These are phyloP conservation scores for Leccinum olivaceopallidum DNA, from an alignment of 768 basidiomycete species.

Conservation along the genomic window DNA sequence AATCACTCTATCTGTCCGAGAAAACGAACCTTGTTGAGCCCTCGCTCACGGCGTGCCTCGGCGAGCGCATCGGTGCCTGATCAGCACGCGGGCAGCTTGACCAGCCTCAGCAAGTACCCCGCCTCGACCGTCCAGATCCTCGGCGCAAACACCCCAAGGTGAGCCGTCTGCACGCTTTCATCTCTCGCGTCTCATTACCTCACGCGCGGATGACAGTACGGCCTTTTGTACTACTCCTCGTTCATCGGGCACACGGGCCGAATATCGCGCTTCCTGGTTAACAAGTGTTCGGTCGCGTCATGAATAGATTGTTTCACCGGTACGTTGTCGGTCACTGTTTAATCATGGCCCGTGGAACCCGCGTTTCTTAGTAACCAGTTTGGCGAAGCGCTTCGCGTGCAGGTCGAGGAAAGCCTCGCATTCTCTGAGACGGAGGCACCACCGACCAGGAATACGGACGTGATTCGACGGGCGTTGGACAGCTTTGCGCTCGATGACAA, in stretches of 20 bases:
- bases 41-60: conserved; percentile 85
- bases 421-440: conserved; percentile 94
- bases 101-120: conserved; percentile 97
- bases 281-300: conserved; percentile 97
- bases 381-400: conserved; percentile 88
- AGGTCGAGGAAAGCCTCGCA: conserved; percentile 92
- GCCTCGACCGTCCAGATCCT: conserved; percentile 98
- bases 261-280: conserved; percentile 97
- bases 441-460: conserved; percentile 88
- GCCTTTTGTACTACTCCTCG: conserved; percentile 94
- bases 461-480: conserved; percentile 88
- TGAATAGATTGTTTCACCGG: conserved; percentile 95
- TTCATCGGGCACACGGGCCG: conserved; percentile 99
- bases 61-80: conserved; percentile 93
- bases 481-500: conserved; percentile 69
- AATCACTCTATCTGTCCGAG: conserved; percentile 68
- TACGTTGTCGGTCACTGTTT: conserved; percentile 32
- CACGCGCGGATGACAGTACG: conserved; percentile 65
- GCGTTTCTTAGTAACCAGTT: conserved; percentile 66
- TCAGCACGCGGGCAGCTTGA: conserved; percentile 97
- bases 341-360: background rate
- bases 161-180: background rate
- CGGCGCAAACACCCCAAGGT: conserved; percentile 98
- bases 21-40: conserved; percentile 99
- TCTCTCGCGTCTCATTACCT: too few species aligned